These are phyloP conservation scores for Flueggea neowawraea DNA, from an alignment of 441 rosid genomes.

Conservation along the genomic window DNA sequence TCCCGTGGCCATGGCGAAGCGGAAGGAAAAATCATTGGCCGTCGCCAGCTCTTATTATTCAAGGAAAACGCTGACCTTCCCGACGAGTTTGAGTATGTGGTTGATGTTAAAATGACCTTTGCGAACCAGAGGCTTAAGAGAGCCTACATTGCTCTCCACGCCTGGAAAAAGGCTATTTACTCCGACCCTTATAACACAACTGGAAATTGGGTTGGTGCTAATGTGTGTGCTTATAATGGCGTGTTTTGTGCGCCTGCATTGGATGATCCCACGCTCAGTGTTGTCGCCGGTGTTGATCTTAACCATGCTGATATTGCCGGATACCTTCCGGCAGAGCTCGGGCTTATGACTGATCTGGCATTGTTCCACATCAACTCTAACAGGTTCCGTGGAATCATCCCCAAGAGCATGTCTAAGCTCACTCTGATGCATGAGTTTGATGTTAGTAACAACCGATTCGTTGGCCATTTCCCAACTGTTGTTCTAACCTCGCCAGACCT, in stretches of 20 bases:
- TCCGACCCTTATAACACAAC: constrained; percentile 82
- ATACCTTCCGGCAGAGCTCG: constrained; percentile 70
- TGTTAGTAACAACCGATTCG: constrained; percentile 84
- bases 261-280: constrained; percentile 42
- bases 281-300: constrained; percentile 71
- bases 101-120: constrained; percentile 38
- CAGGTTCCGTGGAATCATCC: constrained; percentile 80
- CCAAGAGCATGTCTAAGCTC: constrained; percentile 50
- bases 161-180: constrained; percentile 67
- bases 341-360: constrained; percentile 62
- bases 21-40: constrained; percentile 51
- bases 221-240: constrained; percentile 72
- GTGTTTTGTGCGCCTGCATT: constrained; percentile 71
- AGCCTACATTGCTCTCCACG: constrained; percentile 76
- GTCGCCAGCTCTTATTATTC: constrained; percentile 59
- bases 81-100: constrained; percentile 22
- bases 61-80: constrained; percentile 39
- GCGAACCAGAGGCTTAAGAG: constrained; percentile 52
- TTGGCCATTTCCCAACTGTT: constrained; percentile 59
- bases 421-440: constrained; percentile 77
- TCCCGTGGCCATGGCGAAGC: no score
- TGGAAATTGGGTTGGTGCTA: constrained; percentile 58
- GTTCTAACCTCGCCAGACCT: constrained; percentile 47
- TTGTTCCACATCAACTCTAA: constrained; percentile 78
- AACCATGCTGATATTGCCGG: constrained; percentile 91